phyloP scores from a whole-genome alignment of 352 stramenopile species.

The Globisporangium echinulatum region DNA sequence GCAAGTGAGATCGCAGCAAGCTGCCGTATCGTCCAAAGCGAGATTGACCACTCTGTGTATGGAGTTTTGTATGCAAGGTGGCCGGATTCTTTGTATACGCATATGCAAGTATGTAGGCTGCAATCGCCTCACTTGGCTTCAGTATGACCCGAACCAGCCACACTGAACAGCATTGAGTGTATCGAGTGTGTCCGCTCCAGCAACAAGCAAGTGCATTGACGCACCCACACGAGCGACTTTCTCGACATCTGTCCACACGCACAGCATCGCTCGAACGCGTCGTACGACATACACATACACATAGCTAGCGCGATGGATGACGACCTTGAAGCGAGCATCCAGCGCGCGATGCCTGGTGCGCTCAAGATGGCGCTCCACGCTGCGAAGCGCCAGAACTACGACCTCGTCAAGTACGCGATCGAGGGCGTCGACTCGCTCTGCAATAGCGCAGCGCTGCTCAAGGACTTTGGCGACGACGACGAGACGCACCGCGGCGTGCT shows the following conservation, averaged over 20 bases:
- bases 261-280: no score
- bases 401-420: constrained; percentile 68
- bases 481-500: constrained; percentile 43
- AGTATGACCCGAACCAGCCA: no score
- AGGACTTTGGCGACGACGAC: constrained; percentile 41
- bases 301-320: constrained; percentile 17
- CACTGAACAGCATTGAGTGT: background rate
- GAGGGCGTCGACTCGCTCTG: constrained; percentile 62
- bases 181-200: background rate
- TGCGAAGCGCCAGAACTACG: constrained; percentile 66
- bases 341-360: constrained; percentile 50
- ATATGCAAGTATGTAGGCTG: background rate
- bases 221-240: no score
- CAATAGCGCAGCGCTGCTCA: constrained; percentile 59
- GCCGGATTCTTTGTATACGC: background rate
- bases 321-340: constrained; percentile 53
- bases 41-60: background rate
- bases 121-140: no score
- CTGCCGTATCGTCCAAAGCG: no score
- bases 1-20: background rate
- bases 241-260: no score
- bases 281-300: background rate
- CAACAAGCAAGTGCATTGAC: background rate
- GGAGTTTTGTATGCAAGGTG: background rate
- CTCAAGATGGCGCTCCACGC: constrained; percentile 75